These are phyloP conservation scores for Crithidia thermophila DNA, from an alignment of 208 protist species.

Conservation along the genomic window DNA sequence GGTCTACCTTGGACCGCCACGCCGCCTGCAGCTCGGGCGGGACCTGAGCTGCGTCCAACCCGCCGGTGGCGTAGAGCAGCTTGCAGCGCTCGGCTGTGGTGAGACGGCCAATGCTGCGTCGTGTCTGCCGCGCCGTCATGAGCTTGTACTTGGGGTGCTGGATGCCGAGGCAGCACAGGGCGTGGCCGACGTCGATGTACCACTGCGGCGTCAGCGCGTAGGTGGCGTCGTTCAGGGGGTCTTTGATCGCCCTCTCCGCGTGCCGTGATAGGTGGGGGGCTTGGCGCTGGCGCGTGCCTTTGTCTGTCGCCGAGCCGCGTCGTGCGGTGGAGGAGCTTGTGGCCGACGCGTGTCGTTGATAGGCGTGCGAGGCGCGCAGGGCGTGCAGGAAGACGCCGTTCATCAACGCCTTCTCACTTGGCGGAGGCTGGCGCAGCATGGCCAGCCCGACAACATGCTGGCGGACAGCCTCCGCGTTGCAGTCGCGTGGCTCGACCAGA, in stretches of 20 bases:
- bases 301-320: neutral
- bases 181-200: conserved; percentile 85
- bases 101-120: conserved; percentile 50
- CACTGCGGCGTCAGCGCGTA: conserved; percentile 62
- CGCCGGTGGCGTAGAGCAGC: conserved; percentile 79
- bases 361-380: conserved; percentile 38
- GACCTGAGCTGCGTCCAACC: conserved; percentile 38
- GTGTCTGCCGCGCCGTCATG: conserved; percentile 65
- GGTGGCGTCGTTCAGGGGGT: conserved; percentile 31
- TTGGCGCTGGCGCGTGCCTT: neutral
- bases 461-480: conserved; percentile 64
- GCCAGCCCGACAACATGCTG: conserved; percentile 74
- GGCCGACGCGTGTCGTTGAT: neutral
- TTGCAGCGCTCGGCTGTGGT: conserved; percentile 72
- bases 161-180: conserved; percentile 73
- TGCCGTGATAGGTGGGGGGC: neutral
- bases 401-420: conserved; percentile 51
- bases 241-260: conserved; percentile 12
- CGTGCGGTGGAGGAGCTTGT: neutral
- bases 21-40: conserved; percentile 44
- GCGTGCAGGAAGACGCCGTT: conserved; percentile 87
- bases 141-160: conserved; percentile 82
- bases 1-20: conserved; percentile 70
- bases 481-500: conserved; percentile 62
- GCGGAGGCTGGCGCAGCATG: conserved; percentile 83